Percentiles rank a stretch among this genome's conserved stretches.
phyloP scores from a whole-genome alignment of 306 rosid species.

The Prunus davidiana region DNA sequence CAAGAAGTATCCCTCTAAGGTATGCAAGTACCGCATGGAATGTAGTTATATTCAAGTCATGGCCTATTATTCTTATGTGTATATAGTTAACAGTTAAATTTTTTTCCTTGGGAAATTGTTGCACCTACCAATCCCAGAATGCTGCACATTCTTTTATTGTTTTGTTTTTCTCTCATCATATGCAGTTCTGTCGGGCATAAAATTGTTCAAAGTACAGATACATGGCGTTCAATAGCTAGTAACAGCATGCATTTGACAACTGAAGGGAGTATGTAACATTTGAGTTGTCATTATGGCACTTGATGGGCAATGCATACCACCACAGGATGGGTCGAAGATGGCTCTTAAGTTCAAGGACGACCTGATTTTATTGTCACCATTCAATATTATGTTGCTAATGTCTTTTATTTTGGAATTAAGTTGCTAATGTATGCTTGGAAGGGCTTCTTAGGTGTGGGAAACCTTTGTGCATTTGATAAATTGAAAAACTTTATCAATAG shows the following conservation, averaged over 20 bases:
- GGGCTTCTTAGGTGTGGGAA: no score
- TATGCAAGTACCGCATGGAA: constrained; percentile 30
- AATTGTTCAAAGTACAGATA: background rate
- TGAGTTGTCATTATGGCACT: background rate
- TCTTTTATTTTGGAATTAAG: background rate
- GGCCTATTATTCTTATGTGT: constrained; percentile 9
- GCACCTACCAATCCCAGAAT: background rate
- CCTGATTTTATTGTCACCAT: background rate
- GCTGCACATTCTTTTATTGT: background rate
- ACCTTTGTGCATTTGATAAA: no score
- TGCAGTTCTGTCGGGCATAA: background rate
- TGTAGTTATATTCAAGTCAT: background rate
- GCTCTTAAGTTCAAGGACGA: background rate
- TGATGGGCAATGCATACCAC: background rate
- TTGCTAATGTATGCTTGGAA: no score
- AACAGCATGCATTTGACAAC: background rate
- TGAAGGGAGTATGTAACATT: background rate
- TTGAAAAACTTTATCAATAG: no score
- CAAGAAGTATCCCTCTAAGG: constrained; percentile 81
- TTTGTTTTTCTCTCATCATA: background rate
- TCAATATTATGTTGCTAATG: background rate
- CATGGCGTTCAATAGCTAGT: constrained; percentile 1
- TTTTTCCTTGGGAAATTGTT: background rate
- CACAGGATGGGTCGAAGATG: background rate
- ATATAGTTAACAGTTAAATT: constrained; percentile 12